Evolutionary conservation across 306 rosid genomes (phyloP), one percentile per base, ranked within the genome.

Genomic region (Chamaecrista fasciculata): DNA sequence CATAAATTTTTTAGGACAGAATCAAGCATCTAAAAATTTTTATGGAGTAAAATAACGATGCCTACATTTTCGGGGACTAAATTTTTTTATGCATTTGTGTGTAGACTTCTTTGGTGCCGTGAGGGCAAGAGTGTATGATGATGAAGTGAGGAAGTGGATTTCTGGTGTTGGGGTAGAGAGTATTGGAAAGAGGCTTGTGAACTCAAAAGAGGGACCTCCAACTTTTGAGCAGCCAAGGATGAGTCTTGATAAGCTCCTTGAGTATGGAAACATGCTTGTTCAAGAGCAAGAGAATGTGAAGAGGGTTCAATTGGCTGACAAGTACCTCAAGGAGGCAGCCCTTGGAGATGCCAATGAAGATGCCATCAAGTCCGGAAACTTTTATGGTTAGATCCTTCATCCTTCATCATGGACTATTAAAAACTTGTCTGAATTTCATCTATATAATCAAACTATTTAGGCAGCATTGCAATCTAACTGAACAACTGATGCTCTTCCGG

Each of bases 241-340:
- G 80, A 74, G 25, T 4, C 67, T 84, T 1, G 60, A 70, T n/a
- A 72, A 80, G 73, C 86, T 89, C 33, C 82, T 89, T 0, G 81
- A 75, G 76, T 89, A 89, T 40, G 96, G 96, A 74, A 86, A 50
- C 75, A 77, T 80, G 88, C 83, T 89, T 34, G 86, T 89, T 11
- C 60, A 86, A 81, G 90, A 89, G 74, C 96, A 89, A 75, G 88
- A 89, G 66, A 86, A 89, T 75, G 96, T 89, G 76, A 86, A 89
- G 90, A 82, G 96, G 76, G 83, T 89, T 20, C 92, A 82, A 58
- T 77, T 89, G 82, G 69, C 92, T 11, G 90, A 82, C 37, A 86
- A 82, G 65, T 89, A 89, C 73, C 84, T 89, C 73, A 80, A 57
- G 8, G 90, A 86, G 71, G 90, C 92, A 18, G 92, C 90, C 50